Percentiles rank a stretch among this genome's conserved stretches.
phyloP scores from a whole-genome alignment of 257 asterid genomes.

The Thymus quinquecostatus region DNA sequence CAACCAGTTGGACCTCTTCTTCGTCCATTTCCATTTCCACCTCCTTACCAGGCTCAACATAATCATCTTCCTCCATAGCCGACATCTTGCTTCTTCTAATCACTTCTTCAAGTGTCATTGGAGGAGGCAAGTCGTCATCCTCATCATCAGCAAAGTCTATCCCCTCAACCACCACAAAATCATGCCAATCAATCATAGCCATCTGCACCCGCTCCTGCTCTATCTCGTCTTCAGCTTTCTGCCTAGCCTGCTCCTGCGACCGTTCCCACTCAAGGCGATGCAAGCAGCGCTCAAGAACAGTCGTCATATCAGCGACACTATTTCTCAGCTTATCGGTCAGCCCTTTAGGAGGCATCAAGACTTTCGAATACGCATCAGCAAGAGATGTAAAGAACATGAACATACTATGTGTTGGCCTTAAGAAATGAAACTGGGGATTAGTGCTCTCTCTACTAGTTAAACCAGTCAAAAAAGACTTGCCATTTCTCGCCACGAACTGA shows the following conservation, averaged over 20 bases:
- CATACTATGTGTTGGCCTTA: conserved; percentile 95
- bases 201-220: conserved; percentile 87
- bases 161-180: conserved; percentile 89
- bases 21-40: conserved; percentile 99
- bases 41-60: conserved; percentile 86
- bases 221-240: conserved; percentile 91
- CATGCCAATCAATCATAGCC: conserved; percentile 99
- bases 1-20: conserved; percentile 92
- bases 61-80: conserved; percentile 69
- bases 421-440: conserved; percentile 86
- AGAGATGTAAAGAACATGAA: conserved; percentile 94
- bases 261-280: conserved; percentile 95
- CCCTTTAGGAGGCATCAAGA: conserved; percentile 86
- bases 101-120: conserved; percentile 96
- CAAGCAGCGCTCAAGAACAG: conserved; percentile 82
- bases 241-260: conserved; percentile 94
- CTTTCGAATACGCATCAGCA: conserved; percentile 96
- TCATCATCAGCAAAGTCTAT: conserved; percentile 96
- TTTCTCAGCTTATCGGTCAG: conserved; percentile 70
- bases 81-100: conserved; percentile 92
- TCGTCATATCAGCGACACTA: conserved; percentile 81
- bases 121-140: conserved; percentile 93
- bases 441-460: conserved; percentile 84
- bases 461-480: conserved; percentile 89
- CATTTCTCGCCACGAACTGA: conserved; percentile 93